Percentiles rank a stretch among this genome's conserved stretches.
Evolutionary conservation across 2,329 filamentous ascomycete genomes (phyloP).

Genomic region (Lachnellula occidentalis): DNA sequence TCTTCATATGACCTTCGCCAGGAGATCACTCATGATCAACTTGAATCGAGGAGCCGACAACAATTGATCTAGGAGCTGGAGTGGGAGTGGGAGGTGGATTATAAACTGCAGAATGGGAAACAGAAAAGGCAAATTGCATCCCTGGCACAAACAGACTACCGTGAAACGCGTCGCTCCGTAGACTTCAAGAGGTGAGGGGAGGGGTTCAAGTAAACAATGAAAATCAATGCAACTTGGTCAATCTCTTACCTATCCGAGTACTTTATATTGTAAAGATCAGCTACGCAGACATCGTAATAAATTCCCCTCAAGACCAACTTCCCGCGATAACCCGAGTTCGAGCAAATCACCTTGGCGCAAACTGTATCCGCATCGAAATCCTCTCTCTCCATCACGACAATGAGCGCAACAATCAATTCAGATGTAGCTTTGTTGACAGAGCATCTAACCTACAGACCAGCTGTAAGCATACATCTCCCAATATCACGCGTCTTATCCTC

Average conservation of each 20-base stretch:
- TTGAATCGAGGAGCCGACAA: too few species aligned
- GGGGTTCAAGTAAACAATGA: not conserved
- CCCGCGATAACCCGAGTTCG: not conserved
- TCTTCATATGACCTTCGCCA: too few species aligned
- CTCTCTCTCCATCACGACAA: conserved; percentile 5
- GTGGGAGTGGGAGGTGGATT: too few species aligned
- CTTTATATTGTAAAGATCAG: not conserved
- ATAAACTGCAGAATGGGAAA: too few species aligned
- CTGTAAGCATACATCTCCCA: conserved; percentile 52
- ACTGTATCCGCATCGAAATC: not conserved
- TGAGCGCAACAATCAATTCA: conserved; percentile 24
- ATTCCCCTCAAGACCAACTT: not conserved
- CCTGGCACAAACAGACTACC: too few species aligned
- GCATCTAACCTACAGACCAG: conserved; percentile 90
- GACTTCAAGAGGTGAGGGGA: not conserved
- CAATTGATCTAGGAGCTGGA: too few species aligned
- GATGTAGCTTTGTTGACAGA: conserved; percentile 74
- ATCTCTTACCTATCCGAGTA: not conserved
- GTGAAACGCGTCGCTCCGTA: too few species aligned
- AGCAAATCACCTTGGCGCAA: not conserved
- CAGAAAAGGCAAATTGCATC: too few species aligned
- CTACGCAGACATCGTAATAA: not conserved
- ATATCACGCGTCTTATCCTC: not conserved
- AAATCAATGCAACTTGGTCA: not conserved
- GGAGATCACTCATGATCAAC: too few species aligned